These are phyloP conservation scores for Microsporum canis DNA, from an alignment of 2,329 filamentous ascomycete genomes.

Conservation along the genomic window DNA sequence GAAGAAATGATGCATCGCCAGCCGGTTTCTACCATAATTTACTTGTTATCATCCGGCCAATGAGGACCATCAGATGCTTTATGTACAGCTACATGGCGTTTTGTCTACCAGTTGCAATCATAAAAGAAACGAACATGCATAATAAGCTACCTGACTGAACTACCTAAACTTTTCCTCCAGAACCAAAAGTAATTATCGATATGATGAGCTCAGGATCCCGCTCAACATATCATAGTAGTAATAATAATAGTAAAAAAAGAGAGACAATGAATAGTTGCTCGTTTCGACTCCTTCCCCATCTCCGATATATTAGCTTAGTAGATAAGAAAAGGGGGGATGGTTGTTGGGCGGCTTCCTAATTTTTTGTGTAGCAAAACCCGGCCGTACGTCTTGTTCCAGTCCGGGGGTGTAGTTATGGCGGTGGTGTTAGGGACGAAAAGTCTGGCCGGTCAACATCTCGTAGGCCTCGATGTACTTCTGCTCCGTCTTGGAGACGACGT, in stretches of 20 bases:
- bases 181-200: not conserved
- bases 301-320: not conserved
- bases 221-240: not conserved
- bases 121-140: not conserved
- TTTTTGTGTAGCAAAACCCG: slow-evolving; percentile 11
- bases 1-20: slow-evolving; percentile 12
- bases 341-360: slow-evolving; percentile 6
- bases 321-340: not conserved
- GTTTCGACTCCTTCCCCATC: not conserved
- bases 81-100: not conserved
- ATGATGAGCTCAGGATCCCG: not conserved
- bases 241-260: not conserved
- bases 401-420: not conserved
- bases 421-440: slow-evolving; percentile 6
- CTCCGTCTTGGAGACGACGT: slow-evolving; percentile 57
- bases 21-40: not conserved
- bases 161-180: not conserved
- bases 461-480: slow-evolving; percentile 68
- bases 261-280: not conserved
- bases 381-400: slow-evolving; percentile 4
- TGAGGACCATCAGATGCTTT: not conserved
- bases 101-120: not conserved
- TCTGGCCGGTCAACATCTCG: slow-evolving; percentile 53
- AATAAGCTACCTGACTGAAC: not conserved
- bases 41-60: not conserved